Base-by-base conservation (phyloP, 2,329 filamentous ascomycete genomes). In the Penicillium sp. region DNA sequence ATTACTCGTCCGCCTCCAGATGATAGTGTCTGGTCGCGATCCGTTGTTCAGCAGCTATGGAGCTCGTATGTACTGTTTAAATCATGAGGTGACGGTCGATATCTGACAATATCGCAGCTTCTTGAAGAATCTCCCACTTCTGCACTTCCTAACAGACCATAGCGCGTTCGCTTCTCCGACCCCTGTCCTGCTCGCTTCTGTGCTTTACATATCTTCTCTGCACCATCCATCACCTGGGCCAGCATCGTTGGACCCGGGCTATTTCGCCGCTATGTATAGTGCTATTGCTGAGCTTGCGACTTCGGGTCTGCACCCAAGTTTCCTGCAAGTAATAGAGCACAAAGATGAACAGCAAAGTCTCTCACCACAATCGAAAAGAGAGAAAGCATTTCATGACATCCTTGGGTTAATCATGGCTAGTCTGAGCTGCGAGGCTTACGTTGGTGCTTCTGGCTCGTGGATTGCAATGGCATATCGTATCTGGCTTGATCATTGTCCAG, bases 401-500 rank as follows among this genome's bases (percentile, higher is more conserved):
- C 61, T 69, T 13, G 67, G 67, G 7, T 50, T 70, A 9, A 63
- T 70, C 8, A 69, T 70, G 67, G 67, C 67, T 16, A 69, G 66
- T 38, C 52, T 70, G n/a, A 64, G 67, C 46, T 70, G 65, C 6
- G 67, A 70, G 47, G 67, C 65, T 9, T 68, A 66, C 44, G 57
- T 69, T 14, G 59, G 64, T 37, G 56, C 65, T 0, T 69, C 67
- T 9, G 67, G 64, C 4, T 62, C 60, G n/a, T 70, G 67, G 67
- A 70, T 70, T 43, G 66, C 67, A 29, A 62, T 68, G 43, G 67
- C 63, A 2, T 70, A 70, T 40, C 65, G 67, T 22, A 60, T 70
- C 10, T 62, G 67, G 59, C 59, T 70, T 3, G 66, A 70, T 35
- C 55, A 66, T 53, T 68, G 62, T n/a, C 62, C 62, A 2, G 24